These are phyloP conservation scores for Solanum chaucha DNA, from an alignment of 257 asterid species.

Conservation along the genomic window DNA sequence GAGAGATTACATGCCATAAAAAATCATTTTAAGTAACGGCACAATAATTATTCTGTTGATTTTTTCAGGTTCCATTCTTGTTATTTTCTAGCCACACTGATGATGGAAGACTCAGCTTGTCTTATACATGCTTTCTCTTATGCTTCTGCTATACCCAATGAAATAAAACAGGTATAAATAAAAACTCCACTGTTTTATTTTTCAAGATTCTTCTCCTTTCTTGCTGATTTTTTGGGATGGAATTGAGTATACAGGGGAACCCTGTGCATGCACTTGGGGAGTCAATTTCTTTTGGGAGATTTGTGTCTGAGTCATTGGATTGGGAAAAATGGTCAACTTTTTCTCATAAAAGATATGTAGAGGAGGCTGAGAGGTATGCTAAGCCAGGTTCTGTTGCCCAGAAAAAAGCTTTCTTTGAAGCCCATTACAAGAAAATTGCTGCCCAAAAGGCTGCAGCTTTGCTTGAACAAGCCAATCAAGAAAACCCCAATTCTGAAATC, in stretches of 20 bases:
- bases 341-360: slow-evolving; percentile 75
- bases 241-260: slow-evolving; percentile 43
- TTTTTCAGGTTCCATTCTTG: slow-evolving; percentile 9
- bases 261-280: slow-evolving; percentile 66
- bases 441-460: slow-evolving; percentile 75
- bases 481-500: slow-evolving; percentile 4
- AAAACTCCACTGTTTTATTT: neutral
- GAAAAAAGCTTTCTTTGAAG: slow-evolving; percentile 97
- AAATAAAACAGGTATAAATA: slow-evolving; percentile 47
- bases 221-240: neutral
- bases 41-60: neutral
- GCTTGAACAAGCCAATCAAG: slow-evolving; percentile 41
- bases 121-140: slow-evolving; percentile 69
- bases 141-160: slow-evolving; percentile 56
- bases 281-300: slow-evolving; percentile 83
- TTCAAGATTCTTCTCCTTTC: neutral
- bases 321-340: slow-evolving; percentile 98
- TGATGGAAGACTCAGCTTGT: slow-evolving; percentile 82
- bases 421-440: slow-evolving; percentile 89
- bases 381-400: slow-evolving; percentile 89
- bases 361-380: slow-evolving; percentile 82
- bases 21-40: neutral
- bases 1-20: neutral
- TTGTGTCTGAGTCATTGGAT: slow-evolving; percentile 51
- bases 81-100: neutral